A percentile compares a stretch with the other conserved stretches of the same genome.
Conservation (phyloP, 768 basidiomycete genomes). For the Lentinula sp. region DNA sequence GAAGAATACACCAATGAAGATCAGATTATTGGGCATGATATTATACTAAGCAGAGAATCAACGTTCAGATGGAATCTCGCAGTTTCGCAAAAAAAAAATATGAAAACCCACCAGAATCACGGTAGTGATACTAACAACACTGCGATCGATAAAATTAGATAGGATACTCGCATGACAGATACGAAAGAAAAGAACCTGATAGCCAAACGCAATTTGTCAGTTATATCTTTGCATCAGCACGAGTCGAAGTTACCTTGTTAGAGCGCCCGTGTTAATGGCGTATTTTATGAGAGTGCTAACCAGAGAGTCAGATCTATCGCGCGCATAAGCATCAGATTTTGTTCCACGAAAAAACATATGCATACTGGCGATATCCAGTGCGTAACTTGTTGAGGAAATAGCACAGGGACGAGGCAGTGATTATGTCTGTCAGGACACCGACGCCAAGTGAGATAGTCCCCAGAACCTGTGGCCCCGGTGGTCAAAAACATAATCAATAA, state of each 20-base stretch:
- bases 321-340: background rate
- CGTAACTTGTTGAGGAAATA: conserved; percentile 54
- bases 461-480: conserved; percentile 27
- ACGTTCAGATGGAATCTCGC: background rate
- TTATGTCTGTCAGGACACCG: conserved; percentile 50
- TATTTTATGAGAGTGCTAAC: conserved; percentile 52
- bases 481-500: background rate
- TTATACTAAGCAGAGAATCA: conserved; percentile 39
- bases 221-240: background rate
- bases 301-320: conserved; percentile 43
- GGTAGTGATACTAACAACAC: conserved; percentile 42
- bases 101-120: conserved; percentile 38
- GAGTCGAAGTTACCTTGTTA: conserved; percentile 43
- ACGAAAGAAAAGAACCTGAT: background rate
- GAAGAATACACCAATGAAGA: conserved; percentile 59
- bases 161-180: background rate
- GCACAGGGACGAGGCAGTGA: conserved; percentile 53
- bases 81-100: background rate
- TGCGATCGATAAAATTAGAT: conserved; percentile 11
- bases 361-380: conserved; percentile 45
- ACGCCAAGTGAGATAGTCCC: conserved; percentile 47
- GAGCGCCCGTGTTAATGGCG: conserved; percentile 59
- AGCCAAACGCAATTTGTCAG: background rate
- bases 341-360: background rate
- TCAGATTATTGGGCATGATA: conserved; percentile 44